Evolutionary conservation across 495 filamentous ascomycete genomes (phyloP).

Genomic region (Lepraria neglecta): DNA sequence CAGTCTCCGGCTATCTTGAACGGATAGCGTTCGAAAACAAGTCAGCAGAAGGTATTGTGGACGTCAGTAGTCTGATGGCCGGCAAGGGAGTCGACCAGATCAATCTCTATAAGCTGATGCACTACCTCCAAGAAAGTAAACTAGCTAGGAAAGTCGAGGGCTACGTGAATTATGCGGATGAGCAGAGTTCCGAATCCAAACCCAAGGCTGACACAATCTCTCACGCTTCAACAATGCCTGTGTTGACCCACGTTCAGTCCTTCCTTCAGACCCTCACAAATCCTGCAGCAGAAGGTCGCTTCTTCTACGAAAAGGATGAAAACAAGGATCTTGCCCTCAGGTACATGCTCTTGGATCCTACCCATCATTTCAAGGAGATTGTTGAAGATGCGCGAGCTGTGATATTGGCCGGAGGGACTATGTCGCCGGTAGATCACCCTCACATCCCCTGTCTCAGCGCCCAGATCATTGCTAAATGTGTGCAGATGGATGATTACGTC

Average conservation of each 20-base stretch:
- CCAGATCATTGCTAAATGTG: constrained; percentile 14
- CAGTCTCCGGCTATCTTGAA: constrained; percentile 62
- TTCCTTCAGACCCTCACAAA: constrained; percentile 84
- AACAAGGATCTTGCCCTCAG: constrained; percentile 57
- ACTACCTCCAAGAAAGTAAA: constrained; percentile 87
- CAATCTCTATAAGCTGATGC: constrained; percentile 80
- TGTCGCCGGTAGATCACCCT: constrained; percentile 64
- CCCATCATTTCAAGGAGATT: constrained; percentile 82
- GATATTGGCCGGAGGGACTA: constrained; percentile 89
- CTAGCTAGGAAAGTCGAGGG: constrained; percentile 90
- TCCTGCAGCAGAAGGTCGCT: constrained; percentile 75
- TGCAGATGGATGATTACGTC: constrained; percentile 77
- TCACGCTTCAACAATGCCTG: constrained; percentile 50
- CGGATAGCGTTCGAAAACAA: constrained; percentile 35
- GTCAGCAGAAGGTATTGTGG: constrained; percentile 54
- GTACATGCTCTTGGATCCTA: constrained; percentile 91
- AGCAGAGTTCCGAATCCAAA: constrained; percentile 33
- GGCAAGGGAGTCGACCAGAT: constrained; percentile 91
- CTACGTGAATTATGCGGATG: constrained; percentile 59
- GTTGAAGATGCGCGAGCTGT: constrained; percentile 82
- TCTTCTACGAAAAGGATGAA: constrained; percentile 65
- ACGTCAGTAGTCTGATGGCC: constrained; percentile 62
- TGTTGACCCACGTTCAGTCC: constrained; percentile 74
- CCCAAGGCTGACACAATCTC: constrained; percentile 20
- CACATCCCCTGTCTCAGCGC: neutral